Conservation (phyloP, 1,284 basidiomycete species). For the Prillingera fragicola region DNA sequence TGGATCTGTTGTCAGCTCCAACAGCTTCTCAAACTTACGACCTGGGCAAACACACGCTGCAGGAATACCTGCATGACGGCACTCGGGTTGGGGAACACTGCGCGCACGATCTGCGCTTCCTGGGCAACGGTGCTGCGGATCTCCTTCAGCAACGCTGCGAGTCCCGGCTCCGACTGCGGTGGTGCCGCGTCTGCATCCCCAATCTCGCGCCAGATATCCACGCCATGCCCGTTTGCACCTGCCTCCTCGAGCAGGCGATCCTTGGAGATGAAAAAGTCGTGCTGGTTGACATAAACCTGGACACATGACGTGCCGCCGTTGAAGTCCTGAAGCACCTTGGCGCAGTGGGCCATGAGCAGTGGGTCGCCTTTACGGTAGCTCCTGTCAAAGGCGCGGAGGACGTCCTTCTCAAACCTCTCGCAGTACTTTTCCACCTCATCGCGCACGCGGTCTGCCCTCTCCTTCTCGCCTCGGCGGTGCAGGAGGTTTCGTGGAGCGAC, state of each 20-base stretch:
- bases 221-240: conserved; percentile 49
- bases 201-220: conserved; percentile 67
- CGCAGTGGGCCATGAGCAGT: conserved; percentile 99
- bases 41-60: conserved; percentile 96
- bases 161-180: conserved; percentile 73
- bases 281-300: conserved; percentile 98
- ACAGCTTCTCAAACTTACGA: conserved; percentile 56
- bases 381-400: conserved; percentile 90
- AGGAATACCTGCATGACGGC: conserved; percentile 99
- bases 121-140: conserved; percentile 87
- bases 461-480: conserved; percentile 35
- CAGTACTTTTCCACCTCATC: conserved; percentile 84
- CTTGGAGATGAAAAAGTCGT: conserved; percentile 92
- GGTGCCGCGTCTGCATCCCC: conserved; percentile 72
- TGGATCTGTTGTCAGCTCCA: conserved; percentile 63
- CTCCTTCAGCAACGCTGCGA: conserved; percentile 75
- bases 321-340: conserved; percentile 93
- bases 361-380: conserved; percentile 95
- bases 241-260: conserved; percentile 58
- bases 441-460: conserved; percentile 48
- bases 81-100: conserved; percentile 93
- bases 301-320: conserved; percentile 96
- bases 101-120: conserved; percentile 96
- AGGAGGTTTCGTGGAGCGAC: conserved; percentile 5
- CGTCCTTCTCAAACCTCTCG: conserved; percentile 98